Percentiles rank a stretch among this genome's conserved stretches.
phyloP scores from a whole-genome alignment of 2,329 filamentous ascomycete genomes.

The Talaromyces amestolkiae region DNA sequence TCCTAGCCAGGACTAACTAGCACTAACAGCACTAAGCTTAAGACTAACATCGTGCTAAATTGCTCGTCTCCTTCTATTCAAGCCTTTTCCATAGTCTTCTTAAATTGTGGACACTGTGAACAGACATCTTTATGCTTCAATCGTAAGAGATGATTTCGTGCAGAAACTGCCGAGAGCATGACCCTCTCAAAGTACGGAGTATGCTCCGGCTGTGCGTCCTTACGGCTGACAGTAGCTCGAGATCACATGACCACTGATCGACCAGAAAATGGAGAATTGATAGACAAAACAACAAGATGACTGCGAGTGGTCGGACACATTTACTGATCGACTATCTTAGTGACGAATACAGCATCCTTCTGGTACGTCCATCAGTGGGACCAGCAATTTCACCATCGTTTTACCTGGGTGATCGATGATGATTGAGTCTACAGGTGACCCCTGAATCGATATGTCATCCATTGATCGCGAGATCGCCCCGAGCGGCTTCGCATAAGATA shows the following conservation, averaged over 20 bases:
- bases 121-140: neutral
- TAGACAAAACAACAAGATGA: neutral
- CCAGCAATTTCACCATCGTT: constrained; percentile 9
- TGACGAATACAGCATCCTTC: neutral
- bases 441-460: neutral
- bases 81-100: neutral
- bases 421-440: neutral
- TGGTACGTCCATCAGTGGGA: constrained; percentile 3
- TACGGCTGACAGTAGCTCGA: neutral
- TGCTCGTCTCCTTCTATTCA: neutral
- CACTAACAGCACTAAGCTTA: neutral
- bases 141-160: neutral
- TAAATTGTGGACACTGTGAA: neutral
- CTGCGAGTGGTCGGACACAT: neutral
- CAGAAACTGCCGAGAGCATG: constrained; percentile 13
- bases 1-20: neutral
- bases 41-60: neutral
- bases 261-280: neutral
- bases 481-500: neutral
- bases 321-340: neutral
- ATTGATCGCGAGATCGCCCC: neutral
- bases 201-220: neutral
- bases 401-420: neutral
- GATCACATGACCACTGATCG: constrained; percentile 5
- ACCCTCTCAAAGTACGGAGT: neutral